phyloP scores from a whole-genome alignment of 2,329 filamentous ascomycete species.

The Mycosphaerella arachidis region DNA sequence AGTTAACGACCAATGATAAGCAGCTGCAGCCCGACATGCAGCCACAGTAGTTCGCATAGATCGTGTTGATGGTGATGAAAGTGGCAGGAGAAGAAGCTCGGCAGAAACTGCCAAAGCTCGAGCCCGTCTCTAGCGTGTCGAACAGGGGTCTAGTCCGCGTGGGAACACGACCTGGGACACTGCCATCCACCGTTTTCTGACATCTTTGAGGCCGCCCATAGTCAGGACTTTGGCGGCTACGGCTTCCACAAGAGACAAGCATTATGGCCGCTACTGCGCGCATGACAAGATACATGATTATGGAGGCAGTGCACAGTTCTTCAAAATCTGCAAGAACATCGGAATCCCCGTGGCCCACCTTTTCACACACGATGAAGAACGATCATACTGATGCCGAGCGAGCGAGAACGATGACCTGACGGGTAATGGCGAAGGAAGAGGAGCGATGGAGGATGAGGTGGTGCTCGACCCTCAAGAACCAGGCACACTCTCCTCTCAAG shows the following conservation, averaged over 20 bases:
- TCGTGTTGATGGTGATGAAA: not conserved
- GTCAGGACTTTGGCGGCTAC: not conserved
- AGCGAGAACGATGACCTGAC: not conserved
- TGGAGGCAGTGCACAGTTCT: not conserved
- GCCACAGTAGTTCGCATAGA: conserved; percentile 2
- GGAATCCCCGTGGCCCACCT: not conserved
- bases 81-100: not conserved
- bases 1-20: not conserved
- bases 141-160: not conserved
- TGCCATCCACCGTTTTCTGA: not conserved
- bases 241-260: not conserved
- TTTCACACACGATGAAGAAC: not conserved
- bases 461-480: no score
- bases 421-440: not conserved
- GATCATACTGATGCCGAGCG: not conserved
- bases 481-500: no score
- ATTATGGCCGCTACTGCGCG: not conserved
- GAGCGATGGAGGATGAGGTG: not conserved
- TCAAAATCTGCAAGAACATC: not conserved
- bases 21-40: not conserved
- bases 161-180: not conserved
- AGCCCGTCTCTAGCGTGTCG: not conserved
- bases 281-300: not conserved
- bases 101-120: not conserved
- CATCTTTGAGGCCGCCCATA: not conserved